Conservation (phyloP, 306 rosid genomes). For the Vicia faba region DNA sequence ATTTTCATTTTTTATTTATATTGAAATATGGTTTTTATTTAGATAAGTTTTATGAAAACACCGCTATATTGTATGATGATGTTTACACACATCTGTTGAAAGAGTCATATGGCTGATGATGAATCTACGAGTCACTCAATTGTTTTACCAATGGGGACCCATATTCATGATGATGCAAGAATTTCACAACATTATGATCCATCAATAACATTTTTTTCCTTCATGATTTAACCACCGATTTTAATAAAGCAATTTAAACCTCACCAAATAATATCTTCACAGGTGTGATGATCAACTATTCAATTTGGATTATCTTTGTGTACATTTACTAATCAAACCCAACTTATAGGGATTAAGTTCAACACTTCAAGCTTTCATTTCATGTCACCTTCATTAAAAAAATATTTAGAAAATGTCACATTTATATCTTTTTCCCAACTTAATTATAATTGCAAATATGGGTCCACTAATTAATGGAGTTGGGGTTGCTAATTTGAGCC, state of each 20-base stretch:
- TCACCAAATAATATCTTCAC: constrained; percentile 39
- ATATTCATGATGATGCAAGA: constrained; percentile 34
- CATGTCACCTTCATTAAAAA: constrained; percentile 37
- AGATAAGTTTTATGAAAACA: background rate
- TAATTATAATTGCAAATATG: constrained; percentile 35
- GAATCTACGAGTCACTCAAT: constrained; percentile 38
- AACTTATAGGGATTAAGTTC: constrained; percentile 28
- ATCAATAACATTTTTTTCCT: constrained; percentile 10
- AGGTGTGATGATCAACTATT: constrained; percentile 38
- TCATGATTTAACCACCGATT: constrained; percentile 30
- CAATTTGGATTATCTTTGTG: constrained; percentile 34
- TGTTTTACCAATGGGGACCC: constrained; percentile 46
- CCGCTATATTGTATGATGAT: constrained; percentile 27
- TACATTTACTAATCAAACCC: constrained; percentile 32
- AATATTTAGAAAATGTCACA: constrained; percentile 22
- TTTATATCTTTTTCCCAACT: constrained; percentile 38
- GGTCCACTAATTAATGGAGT: constrained; percentile 47
- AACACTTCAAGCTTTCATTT: constrained; percentile 45
- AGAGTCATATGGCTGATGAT: constrained; percentile 47
- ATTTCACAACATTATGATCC: constrained; percentile 39
- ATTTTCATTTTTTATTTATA: too few relatives aligned
- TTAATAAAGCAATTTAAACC: constrained; percentile 38
- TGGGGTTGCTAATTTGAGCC: constrained; percentile 41
- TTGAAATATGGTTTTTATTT: background rate
- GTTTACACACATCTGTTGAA: constrained; percentile 46